Conservation (phyloP, 2,329 filamentous ascomycete genomes). For the Huntiella savannae region DNA sequence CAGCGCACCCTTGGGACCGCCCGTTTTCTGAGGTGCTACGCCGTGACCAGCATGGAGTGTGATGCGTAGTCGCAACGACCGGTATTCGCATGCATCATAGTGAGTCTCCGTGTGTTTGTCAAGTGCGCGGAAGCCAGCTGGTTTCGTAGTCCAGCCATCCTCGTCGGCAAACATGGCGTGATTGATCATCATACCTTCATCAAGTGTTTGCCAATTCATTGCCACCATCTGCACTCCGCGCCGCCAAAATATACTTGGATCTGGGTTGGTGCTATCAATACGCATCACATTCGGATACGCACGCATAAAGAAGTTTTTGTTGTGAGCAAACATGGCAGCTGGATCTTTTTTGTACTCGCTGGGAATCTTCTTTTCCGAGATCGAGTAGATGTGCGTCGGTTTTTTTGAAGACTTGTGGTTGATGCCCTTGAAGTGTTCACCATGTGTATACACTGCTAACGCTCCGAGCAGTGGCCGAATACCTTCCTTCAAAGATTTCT, state of each 20-base stretch:
- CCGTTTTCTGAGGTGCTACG: conserved; percentile 24
- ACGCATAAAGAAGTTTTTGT: conserved; percentile 72
- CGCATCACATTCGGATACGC: conserved; percentile 70
- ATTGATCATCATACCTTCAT: conserved; percentile 90
- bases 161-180: conserved; percentile 90
- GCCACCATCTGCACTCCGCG: conserved; percentile 95
- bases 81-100: conserved; percentile 27
- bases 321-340: conserved; percentile 67
- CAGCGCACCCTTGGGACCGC: conserved; percentile 12
- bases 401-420: conserved; percentile 41
- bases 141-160: conserved; percentile 72
- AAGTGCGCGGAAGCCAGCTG: conserved; percentile 45
- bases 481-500: not conserved
- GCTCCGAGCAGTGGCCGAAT: conserved; percentile 33
- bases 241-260: conserved; percentile 80
- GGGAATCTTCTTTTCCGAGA: conserved; percentile 62
- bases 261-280: conserved; percentile 81
- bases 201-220: conserved; percentile 91
- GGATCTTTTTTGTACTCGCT: conserved; percentile 40
- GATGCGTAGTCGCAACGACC: conserved; percentile 47
- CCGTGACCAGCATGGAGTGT: conserved; percentile 60
- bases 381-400: conserved; percentile 62
- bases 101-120: conserved; percentile 23
- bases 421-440: conserved; percentile 60
- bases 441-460: conserved; percentile 72